These are phyloP conservation scores for Trichosporon asahii DNA, from an alignment of 1,284 basidiomycete species.

Conservation along the genomic window DNA sequence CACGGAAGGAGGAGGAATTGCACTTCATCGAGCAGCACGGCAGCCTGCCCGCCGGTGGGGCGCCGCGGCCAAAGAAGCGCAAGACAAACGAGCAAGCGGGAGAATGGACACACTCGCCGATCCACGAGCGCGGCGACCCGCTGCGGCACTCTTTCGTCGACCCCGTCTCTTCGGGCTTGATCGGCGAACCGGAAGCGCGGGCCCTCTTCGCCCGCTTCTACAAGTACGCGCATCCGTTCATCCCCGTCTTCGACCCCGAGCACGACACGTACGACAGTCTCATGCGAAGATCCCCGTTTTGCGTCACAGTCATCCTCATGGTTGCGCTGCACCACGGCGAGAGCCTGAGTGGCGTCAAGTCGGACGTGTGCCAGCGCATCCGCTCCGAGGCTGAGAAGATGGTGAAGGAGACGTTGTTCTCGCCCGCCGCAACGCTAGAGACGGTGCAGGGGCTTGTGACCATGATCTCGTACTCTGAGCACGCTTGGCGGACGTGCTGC, in stretches of 20 bases:
- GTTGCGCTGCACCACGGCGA: conserved; percentile 24
- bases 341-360: conserved; percentile 17
- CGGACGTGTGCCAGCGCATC: conserved; percentile 15
- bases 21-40: conserved; percentile 4
- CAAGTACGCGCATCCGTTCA: conserved; percentile 31
- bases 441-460: conserved; percentile 31
- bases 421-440: conserved; percentile 31
- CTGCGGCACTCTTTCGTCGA: conserved; percentile 15
- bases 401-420: conserved; percentile 33
- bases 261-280: conserved; percentile 36
- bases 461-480: conserved; percentile 19
- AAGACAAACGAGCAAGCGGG: background rate
- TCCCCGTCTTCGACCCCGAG: conserved; percentile 33
- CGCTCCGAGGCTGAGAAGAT: conserved; percentile 17
- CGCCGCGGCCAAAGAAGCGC: background rate
- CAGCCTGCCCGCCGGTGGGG: background rate
- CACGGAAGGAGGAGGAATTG: conserved; percentile 17
- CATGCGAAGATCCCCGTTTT: conserved; percentile 31
- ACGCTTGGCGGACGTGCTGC: conserved; percentile 35
- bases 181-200: conserved; percentile 23
- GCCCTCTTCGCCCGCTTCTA: conserved; percentile 33
- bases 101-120: background rate
- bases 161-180: conserved; percentile 24
- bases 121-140: conserved; percentile 16
- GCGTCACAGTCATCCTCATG: conserved; percentile 31